A percentile compares a stretch with the other conserved stretches of the same genome.
phyloP scores from a whole-genome alignment of 306 rosid species.

The Oemleria cerasiformis region DNA sequence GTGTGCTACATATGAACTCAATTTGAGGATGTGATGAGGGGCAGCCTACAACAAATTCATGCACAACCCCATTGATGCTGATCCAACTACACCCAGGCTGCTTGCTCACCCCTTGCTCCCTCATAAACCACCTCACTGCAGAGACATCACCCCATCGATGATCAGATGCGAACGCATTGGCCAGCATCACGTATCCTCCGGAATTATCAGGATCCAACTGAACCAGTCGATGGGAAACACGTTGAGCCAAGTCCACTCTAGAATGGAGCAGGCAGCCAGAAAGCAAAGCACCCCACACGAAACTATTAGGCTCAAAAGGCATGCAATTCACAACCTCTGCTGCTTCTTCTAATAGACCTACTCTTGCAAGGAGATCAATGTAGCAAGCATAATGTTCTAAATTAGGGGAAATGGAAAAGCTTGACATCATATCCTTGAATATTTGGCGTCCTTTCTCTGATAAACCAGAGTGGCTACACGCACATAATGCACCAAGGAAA shows the following conservation, averaged over 20 bases:
- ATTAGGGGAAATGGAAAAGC: constrained; percentile 27
- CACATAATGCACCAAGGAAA: constrained; percentile 53
- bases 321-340: constrained; percentile 40
- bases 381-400: constrained; percentile 65
- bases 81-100: constrained; percentile 68
- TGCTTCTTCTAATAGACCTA: constrained; percentile 53
- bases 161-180: constrained; percentile 54
- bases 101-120: constrained; percentile 51
- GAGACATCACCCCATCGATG: constrained; percentile 47
- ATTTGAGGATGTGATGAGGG: constrained; percentile 41
- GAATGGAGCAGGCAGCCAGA: constrained; percentile 62
- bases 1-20: constrained; percentile 30
- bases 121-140: constrained; percentile 48
- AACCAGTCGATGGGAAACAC: constrained; percentile 54
- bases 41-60: constrained; percentile 52
- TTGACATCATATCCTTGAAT: constrained; percentile 32
- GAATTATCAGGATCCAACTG: constrained; percentile 49
- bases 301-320: constrained; percentile 56
- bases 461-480: constrained; percentile 63
- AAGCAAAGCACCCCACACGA: constrained; percentile 67
- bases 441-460: constrained; percentile 42
- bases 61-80: constrained; percentile 48
- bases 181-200: constrained; percentile 58
- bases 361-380: constrained; percentile 62
- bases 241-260: constrained; percentile 45